These are phyloP conservation scores for Neonectria punicea DNA, from an alignment of 2,329 filamentous ascomycete species.

Conservation along the genomic window DNA sequence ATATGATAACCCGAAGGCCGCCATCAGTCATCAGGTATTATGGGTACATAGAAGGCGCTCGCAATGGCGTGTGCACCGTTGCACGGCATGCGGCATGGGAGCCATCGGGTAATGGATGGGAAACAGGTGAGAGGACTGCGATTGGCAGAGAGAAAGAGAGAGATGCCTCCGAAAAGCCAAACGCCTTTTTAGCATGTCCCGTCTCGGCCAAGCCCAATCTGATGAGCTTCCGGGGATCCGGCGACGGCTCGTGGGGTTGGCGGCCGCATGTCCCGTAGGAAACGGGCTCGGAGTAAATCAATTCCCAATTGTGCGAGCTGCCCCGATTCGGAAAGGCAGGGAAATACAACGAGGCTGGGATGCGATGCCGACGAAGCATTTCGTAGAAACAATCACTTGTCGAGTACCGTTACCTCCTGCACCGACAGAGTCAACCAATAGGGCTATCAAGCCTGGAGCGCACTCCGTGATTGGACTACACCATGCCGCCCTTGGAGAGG, in stretches of 20 bases:
- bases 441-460: neutral
- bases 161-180: neutral
- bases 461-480: neutral
- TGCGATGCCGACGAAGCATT: neutral
- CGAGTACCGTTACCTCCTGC: neutral
- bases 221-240: neutral
- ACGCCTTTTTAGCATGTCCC: conserved; percentile 7
- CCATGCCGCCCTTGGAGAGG: neutral
- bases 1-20: too few relatives aligned
- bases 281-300: neutral
- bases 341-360: conserved; percentile 9
- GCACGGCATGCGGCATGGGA: conserved; percentile 16
- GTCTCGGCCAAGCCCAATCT: neutral
- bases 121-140: neutral
- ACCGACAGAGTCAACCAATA: neutral
- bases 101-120: conserved; percentile 1
- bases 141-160: neutral
- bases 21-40: too few relatives aligned
- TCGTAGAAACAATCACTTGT: neutral
- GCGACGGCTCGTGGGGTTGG: neutral
- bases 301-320: conserved; percentile 5
- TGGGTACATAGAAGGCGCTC: neutral
- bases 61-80: conserved; percentile 7
- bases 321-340: neutral
- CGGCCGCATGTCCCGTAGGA: neutral